Percentiles rank a stretch among this genome's conserved stretches.
These are phyloP conservation scores for Canavalia gladiata DNA, from an alignment of 306 rosid species.

Conservation along the genomic window DNA sequence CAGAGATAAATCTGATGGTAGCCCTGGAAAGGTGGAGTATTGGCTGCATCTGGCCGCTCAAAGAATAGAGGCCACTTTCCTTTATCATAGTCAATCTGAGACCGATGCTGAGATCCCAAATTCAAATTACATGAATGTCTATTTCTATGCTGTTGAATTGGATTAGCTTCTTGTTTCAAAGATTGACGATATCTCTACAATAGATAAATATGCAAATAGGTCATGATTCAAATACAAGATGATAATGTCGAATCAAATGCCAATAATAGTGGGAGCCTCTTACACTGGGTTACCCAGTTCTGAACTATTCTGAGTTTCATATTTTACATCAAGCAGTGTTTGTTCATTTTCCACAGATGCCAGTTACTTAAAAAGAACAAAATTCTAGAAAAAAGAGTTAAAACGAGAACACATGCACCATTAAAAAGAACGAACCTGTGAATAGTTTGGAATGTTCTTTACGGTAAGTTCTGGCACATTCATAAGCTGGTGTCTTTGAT, in stretches of 20 bases:
- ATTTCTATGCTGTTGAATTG: neutral
- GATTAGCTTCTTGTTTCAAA: neutral
- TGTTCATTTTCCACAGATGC: constrained; percentile 22
- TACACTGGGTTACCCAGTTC: neutral
- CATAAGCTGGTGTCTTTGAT: constrained; percentile 53
- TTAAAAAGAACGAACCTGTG: constrained; percentile 53
- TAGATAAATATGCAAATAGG: neutral
- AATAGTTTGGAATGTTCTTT: constrained; percentile 51
- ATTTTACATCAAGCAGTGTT: constrained; percentile 2
- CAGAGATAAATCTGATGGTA: neutral
- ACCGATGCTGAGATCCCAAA: neutral
- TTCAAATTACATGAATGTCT: neutral
- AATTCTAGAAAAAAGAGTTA: constrained; percentile 2
- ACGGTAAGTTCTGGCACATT: constrained; percentile 53
- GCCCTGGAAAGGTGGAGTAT: too few relatives aligned
- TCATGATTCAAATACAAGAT: constrained; percentile 6
- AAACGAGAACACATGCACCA: neutral
- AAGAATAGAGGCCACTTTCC: neutral
- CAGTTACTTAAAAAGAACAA: neutral
- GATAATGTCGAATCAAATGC: constrained; percentile 14
- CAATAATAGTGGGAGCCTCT: neutral
- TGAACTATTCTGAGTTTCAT: constrained; percentile 8
- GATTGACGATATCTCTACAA: constrained; percentile 28
- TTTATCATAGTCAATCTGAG: neutral
- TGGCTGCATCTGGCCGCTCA: neutral